phyloP scores from a whole-genome alignment of 345 rosid species.

The Salix caprea region DNA sequence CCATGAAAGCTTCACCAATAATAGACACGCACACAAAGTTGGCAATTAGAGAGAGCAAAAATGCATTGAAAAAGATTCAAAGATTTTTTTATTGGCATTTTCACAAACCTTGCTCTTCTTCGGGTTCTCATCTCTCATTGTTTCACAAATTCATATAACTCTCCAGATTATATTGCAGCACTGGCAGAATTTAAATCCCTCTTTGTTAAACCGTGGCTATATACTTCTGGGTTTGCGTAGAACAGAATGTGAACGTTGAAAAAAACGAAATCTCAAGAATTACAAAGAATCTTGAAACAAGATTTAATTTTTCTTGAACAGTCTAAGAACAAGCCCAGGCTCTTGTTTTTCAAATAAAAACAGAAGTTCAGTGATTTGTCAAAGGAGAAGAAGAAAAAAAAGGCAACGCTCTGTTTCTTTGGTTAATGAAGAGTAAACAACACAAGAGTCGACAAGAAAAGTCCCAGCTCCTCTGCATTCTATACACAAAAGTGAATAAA shows the following conservation, averaged over 20 bases:
- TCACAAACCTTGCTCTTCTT: conserved; percentile 77
- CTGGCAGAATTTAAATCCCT: background rate
- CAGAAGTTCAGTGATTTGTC: conserved; percentile 1
- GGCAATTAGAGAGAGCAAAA: conserved; percentile 10
- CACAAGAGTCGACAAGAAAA: conserved; percentile 18
- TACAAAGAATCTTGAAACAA: conserved; percentile 11
- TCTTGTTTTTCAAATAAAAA: background rate
- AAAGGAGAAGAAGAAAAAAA: conserved; percentile 16
- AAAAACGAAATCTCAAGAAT: conserved; percentile 7
- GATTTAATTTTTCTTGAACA: background rate
- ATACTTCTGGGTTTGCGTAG: conserved; percentile 12
- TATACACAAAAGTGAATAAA: conserved; percentile 16
- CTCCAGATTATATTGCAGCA: conserved; percentile 13
- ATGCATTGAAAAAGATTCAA: conserved; percentile 14
- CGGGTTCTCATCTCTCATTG: conserved; percentile 77
- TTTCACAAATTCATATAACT: conserved; percentile 55
- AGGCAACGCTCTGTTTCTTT: conserved; percentile 21
- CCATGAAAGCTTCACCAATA: conserved; percentile 73
- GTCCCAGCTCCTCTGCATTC: conserved; percentile 31
- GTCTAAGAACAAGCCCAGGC: conserved; percentile 4
- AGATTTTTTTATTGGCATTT: conserved; percentile 1
- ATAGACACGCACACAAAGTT: conserved; percentile 5
- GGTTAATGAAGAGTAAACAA: conserved; percentile 30
- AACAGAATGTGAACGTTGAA: conserved; percentile 6
- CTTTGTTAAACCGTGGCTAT: background rate